Evolutionary conservation across 768 basidiomycete genomes (phyloP).

Genomic region (Russula sp.): DNA sequence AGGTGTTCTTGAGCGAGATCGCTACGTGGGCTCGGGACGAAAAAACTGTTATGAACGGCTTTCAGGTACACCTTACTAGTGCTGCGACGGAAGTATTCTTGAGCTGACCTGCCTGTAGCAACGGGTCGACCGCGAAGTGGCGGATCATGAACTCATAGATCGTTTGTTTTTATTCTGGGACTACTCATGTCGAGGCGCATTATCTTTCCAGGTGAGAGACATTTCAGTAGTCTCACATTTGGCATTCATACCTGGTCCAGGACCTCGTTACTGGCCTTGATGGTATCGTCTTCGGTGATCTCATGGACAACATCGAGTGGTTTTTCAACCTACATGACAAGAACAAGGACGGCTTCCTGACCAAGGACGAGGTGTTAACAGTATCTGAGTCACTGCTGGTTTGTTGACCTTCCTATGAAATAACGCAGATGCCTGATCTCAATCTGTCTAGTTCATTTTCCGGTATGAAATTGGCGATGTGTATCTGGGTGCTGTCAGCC

Average conservation of each 20-base stretch:
- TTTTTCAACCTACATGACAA: constrained; percentile 96
- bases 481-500: constrained; percentile 91
- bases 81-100: constrained; percentile 4
- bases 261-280: constrained; percentile 87
- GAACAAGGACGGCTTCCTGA: constrained; percentile 91
- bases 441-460: constrained; percentile 79
- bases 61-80: constrained; percentile 49
- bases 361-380: constrained; percentile 94
- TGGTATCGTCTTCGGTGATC: constrained; percentile 89
- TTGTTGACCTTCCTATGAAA: constrained; percentile 27
- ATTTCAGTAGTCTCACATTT: not conserved
- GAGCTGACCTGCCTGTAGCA: constrained; percentile 41
- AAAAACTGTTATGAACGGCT: constrained; percentile 86
- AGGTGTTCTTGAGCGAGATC: constrained; percentile 84
- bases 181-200: constrained; percentile 64
- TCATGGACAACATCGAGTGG: constrained; percentile 99
- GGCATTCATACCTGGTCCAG: constrained; percentile 37
- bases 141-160: constrained; percentile 94
- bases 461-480: constrained; percentile 94
- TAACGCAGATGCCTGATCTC: not conserved
- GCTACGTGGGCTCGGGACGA: constrained; percentile 96
- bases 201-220: constrained; percentile 78
- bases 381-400: constrained; percentile 92
- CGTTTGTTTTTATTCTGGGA: constrained; percentile 96
- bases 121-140: constrained; percentile 83